Base-by-base conservation (phyloP, 805 yeast genomes). In the Yarrowia alimentaria region DNA sequence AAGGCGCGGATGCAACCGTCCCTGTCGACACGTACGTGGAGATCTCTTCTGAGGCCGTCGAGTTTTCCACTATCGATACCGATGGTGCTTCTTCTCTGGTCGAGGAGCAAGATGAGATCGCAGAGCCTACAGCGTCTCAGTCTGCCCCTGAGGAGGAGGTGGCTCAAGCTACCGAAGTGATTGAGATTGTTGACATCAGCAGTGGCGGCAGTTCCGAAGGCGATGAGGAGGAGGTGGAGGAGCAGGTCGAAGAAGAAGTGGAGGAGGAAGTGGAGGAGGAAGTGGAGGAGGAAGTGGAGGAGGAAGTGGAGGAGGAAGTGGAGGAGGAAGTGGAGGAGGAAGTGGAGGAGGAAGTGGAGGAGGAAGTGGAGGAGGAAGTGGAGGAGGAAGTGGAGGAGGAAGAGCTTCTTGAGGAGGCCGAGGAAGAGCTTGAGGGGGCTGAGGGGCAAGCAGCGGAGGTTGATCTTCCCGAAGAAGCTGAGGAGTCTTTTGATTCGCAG, bases 401-500 rank as follows among this genome's bases (percentile, higher is more conserved):
- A 2, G 45, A 38, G 31, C 17, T 24, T 21, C 25, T 20, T 14
- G 37, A 5, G 3, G 26, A 20, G n/a, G 34, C 6, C 13, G 31
- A 29, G n/a, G 30, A n/a, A 6, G 30, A n/a, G 7, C 20, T 12
- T 3, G 33, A 30, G 33, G 33, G 17, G 16, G 32, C 14, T 5
- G 33, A 9, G 1, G 20, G 6, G 9, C 20, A 11, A 3, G 20
- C 8, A n/a, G 33, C 11, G 4, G 33, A 10, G n/a, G 19, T 30
- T 10, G 33, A 30, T 6, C 18, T 4, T 14, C 19, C n/a, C 6
- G 33, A 9, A 14, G 20, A 5, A 5, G 20, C 11, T 4, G 43
- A 47, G 17, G 20, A 33, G n/a, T 30, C 45, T 4, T 48, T 16
- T 17, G 38, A 33, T n/a, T n/a, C n/a, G n/a, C n/a, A n/a, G n/a